Base-by-base conservation (phyloP, 1,139 yeast genomes). In the Kodamaea fungicola region DNA sequence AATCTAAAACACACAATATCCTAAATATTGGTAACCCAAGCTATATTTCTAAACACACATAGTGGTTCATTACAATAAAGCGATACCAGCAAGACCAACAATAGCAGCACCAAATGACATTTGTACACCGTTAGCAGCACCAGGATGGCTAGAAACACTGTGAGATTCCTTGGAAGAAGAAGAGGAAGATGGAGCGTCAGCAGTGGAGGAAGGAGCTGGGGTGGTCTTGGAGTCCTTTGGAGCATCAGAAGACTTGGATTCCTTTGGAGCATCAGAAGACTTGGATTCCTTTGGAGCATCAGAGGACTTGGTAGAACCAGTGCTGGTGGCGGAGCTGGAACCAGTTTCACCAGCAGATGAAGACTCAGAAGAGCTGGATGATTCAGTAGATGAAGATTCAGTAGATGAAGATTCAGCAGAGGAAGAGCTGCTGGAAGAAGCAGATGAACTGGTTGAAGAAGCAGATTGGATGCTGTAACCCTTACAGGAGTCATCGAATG, bases 401-500 rank as follows among this genome's bases (percentile, higher is more conserved):
- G 61, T 38, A 33, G 65, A 45, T 12, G 59, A 34, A 9, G 59
- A 39, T 25, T 61, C 42, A n/a, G 61, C 43, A 10, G 57, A 43
- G 30, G 58, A 45, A 25, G 64, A 61, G 12, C 52, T 34, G 28
- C 51, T 32, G 16, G 43, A 19, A 28, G 40, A 10, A 19, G 44
- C 33, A 10, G 41, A 13, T 10, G 45, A 30, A 22, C 39, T 27
- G 19, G 45, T 31, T 9, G 42, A 32, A 13, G 44, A 33, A 26
- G 32, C 30, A 13, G 39, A 39, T 16, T 49, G 50, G 34, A 42
- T 46, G 36, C 50, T 46, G 50, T 58, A 66, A 42, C 68, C 74
- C 26, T 61, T 46, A 63, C 90, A 83, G 16, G 79, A 55, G 45
- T 61, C 48, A 59, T 75, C 57, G 61, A 85, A 83, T 22, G 82